Evolutionary conservation across 805 yeast species (phyloP), one percentile per base, ranked within the genome.

Genomic region (Ogataea wickerhamii): DNA sequence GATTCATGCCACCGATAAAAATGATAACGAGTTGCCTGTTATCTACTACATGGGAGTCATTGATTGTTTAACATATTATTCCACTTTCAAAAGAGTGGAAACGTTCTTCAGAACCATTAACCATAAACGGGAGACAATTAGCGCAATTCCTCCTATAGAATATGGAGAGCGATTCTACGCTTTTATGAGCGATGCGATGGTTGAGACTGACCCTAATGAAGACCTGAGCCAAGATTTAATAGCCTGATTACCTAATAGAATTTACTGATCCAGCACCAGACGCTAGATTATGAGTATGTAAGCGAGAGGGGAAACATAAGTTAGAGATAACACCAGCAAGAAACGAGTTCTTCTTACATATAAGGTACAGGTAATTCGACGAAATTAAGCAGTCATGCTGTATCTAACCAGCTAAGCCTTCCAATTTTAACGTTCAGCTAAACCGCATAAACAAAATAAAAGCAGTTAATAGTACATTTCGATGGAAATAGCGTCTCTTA

Each of bases 11-110:
- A 79, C 95, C 1, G 76, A 81, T 53, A 79, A 68, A 37, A 51
- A 72, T 22, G 71, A 82, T 54, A 71, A 76, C 32, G 85, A 87
- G 18, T 54, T 76, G 24, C 70, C 76, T 21, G 75, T 82, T 38
- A 75, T 91, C 6, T 93, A 93, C 63, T 93, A 89, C 54, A 66
- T 93, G 51, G 98, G 98, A 6, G 82, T 93, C 26, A 93, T 93
- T 47, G 98, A 93, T 57, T 91, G 96, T 62, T 68, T 93, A 49
- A 93, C 98, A 0, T 77, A 78, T 46, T 87, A 87, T 52, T 78
- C 85, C 0, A 61, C 81, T 17, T 65, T 78, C 48, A 93, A 93
- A 58, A 73, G 75, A 46, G 59, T 88, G 32, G 98, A 93, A 56
- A 91, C 98, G 0, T 76, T 86, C 45, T 83, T 88, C 80, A 75